These are phyloP conservation scores for Mycena vitilis DNA, from an alignment of 768 basidiomycete species.

Conservation along the genomic window DNA sequence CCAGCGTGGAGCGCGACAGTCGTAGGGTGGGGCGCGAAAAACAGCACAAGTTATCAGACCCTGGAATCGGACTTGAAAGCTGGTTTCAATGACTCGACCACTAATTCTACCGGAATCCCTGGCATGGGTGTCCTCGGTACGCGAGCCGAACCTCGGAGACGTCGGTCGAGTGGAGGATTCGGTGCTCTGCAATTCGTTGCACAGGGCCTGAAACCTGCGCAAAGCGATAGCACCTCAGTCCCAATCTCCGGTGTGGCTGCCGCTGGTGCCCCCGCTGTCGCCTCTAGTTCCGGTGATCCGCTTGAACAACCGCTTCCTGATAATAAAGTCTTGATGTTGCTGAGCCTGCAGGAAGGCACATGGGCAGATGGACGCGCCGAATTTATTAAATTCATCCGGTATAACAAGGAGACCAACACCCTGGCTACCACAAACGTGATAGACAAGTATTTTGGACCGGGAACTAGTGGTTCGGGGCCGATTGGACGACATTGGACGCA, in stretches of 20 bases:
- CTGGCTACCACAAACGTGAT: background rate
- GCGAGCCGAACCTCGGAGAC: background rate
- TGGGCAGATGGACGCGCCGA: slow-evolving; percentile 14
- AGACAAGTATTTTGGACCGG: slow-evolving; percentile 16
- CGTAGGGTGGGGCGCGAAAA: background rate
- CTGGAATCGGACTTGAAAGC: background rate
- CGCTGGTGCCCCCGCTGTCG: background rate
- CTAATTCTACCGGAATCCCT: background rate
- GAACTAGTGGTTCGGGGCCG: background rate
- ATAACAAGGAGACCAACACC: too few relatives aligned
- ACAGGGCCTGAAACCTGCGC: background rate
- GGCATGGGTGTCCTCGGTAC: background rate
- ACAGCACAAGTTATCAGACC: too few relatives aligned
- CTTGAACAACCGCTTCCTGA: background rate
- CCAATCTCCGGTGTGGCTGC: background rate
- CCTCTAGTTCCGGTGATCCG: background rate
- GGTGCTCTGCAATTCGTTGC: slow-evolving; percentile 13
- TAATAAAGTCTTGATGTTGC: background rate
- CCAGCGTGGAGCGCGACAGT: slow-evolving; percentile 18
- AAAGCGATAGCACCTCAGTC: background rate
- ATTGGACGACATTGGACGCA: slow-evolving; percentile 20
- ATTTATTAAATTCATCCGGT: background rate
- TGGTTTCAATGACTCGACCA: background rate
- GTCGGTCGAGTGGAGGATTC: background rate
- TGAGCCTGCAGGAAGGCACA: slow-evolving; percentile 7